Evolutionary conservation across 257 asterid genomes (phyloP).

Genomic region (Solanum clarkiae): DNA sequence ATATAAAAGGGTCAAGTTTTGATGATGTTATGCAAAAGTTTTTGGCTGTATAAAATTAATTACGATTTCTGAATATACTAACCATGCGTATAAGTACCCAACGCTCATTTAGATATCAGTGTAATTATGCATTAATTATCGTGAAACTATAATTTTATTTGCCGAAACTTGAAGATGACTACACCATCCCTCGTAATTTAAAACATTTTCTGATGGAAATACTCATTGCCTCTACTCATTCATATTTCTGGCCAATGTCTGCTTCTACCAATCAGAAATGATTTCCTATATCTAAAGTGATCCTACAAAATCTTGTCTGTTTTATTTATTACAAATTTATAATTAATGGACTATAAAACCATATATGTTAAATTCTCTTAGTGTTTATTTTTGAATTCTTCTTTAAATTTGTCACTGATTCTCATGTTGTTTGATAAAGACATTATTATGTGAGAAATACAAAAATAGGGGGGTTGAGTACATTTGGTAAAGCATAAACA

Average conservation of each 20-base stretch:
- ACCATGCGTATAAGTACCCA: neutral
- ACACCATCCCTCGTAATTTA: neutral
- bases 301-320: neutral
- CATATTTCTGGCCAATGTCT: neutral
- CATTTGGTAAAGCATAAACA: neutral
- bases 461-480: neutral
- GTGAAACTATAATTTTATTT: neutral
- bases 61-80: neutral
- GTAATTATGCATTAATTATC: neutral
- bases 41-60: neutral
- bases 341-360: neutral
- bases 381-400: neutral
- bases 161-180: neutral
- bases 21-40: too few species aligned
- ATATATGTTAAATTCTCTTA: neutral
- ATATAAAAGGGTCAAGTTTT: neutral
- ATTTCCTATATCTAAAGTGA: neutral
- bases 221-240: neutral
- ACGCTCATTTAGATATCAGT: neutral
- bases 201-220: neutral
- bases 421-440: neutral
- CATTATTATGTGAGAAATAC: neutral
- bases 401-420: neutral
- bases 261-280: neutral
- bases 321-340: neutral